phyloP scores from a whole-genome alignment of 805 yeast species.

The Yarrowia osloensis region DNA sequence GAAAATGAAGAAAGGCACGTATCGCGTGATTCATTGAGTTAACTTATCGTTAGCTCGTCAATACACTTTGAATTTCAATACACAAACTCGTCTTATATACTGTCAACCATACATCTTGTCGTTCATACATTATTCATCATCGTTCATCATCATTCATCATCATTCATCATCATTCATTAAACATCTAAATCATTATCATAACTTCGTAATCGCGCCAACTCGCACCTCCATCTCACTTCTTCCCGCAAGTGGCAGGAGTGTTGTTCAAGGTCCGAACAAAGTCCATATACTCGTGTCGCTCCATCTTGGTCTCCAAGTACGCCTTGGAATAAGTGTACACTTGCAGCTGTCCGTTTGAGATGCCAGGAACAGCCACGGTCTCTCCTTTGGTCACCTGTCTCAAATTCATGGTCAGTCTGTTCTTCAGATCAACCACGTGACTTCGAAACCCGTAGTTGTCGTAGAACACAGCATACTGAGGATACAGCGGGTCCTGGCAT shows the following conservation, averaged over 20 bases:
- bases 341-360: neutral
- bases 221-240: neutral
- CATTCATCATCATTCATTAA: neutral
- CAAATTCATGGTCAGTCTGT: slow-evolving; percentile 1
- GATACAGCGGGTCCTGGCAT: slow-evolving; percentile 1
- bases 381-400: neutral
- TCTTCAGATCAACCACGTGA: slow-evolving; percentile 5
- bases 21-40: no score
- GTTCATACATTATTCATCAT: no score
- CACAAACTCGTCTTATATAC: no score
- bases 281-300: neutral
- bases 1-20: no score
- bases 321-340: neutral
- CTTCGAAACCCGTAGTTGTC: slow-evolving; percentile 13
- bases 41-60: no score
- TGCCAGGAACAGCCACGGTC: neutral
- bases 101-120: no score
- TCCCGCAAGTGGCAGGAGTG: neutral
- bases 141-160: neutral
- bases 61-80: no score
- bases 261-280: slow-evolving; percentile 2
- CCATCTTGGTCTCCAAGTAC: neutral
- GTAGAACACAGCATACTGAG: slow-evolving; percentile 12
- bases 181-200: neutral
- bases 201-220: no score